phyloP scores from a whole-genome alignment of 1,284 basidiomycete genomes.

The Ustilago xerochloae region DNA sequence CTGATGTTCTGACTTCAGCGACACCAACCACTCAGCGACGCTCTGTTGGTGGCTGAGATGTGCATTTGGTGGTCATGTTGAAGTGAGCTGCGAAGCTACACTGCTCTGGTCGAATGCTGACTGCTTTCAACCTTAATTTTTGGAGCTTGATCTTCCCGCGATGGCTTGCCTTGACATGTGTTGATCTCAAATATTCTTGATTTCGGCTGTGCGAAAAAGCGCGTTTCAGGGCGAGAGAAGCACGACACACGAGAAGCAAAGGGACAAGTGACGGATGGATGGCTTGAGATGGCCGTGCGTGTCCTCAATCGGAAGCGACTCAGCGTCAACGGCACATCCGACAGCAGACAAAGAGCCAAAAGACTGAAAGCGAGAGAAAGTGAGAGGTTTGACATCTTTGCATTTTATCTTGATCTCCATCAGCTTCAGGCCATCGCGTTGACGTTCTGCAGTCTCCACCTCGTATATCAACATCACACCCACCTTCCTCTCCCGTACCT shows the following conservation, averaged over 20 bases:
- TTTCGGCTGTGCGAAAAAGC: neutral
- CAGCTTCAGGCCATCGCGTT: too few species aligned
- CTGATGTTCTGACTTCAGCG: too few species aligned
- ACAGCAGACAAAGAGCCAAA: neutral
- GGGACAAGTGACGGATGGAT: neutral
- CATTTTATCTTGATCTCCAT: too few species aligned
- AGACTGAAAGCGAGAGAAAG: neutral
- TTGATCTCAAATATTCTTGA: conserved; percentile 1
- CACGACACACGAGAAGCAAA: neutral
- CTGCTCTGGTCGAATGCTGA: neutral
- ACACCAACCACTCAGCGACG: neutral
- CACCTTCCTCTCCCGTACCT: too few species aligned
- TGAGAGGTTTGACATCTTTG: too few species aligned
- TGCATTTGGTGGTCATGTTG: neutral
- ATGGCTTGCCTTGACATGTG: neutral
- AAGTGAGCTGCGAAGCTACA: neutral
- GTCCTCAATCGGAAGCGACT: neutral
- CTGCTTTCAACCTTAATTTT: neutral
- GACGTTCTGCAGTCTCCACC: too few species aligned
- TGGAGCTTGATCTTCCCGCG: neutral
- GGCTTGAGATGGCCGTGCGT: neutral
- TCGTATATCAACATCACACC: too few species aligned
- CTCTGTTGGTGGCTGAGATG: neutral
- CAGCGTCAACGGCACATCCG: neutral
- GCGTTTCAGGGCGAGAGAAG: neutral